These are phyloP conservation scores for Hemileia vastatrix DNA, from an alignment of 1,284 basidiomycete genomes.

Conservation along the genomic window DNA sequence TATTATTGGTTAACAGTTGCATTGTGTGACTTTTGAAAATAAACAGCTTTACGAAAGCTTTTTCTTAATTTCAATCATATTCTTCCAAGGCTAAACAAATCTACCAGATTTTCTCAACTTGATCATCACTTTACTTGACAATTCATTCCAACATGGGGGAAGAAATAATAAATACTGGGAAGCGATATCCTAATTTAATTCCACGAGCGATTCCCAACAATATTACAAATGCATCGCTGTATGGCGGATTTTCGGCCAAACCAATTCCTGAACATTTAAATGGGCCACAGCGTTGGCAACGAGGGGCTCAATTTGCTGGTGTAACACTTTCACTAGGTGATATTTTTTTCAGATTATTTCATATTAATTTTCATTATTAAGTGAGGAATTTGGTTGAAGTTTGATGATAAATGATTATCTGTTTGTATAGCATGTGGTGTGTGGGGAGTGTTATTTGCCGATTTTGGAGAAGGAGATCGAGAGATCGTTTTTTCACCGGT, in stretches of 20 bases:
- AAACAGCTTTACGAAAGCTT: no score
- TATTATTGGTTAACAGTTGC: no score
- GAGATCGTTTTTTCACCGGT: constrained; percentile 21
- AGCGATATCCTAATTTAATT: neutral
- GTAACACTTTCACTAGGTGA: constrained; percentile 9
- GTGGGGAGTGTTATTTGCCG: constrained; percentile 20
- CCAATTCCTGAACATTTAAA: constrained; percentile 12
- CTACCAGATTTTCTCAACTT: no score
- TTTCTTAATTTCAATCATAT: no score
- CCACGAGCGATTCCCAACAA: constrained; percentile 4
- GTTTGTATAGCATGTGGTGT: constrained; percentile 2
- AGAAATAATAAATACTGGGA: no score
- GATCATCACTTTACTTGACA: no score
- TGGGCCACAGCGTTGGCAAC: constrained; percentile 16
- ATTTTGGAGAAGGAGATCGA: constrained; percentile 19
- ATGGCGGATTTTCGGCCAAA: constrained; percentile 14
- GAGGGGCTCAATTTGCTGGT: constrained; percentile 18
- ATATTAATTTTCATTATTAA: no score
- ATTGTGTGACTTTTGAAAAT: no score
- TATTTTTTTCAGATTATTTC: no score
- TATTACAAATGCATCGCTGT: constrained; percentile 13
- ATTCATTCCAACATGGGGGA: no score
- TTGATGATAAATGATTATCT: neutral
- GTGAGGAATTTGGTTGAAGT: no score
- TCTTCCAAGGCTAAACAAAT: no score